These are phyloP conservation scores for Pichia cabralensis DNA, from an alignment of 805 yeast genomes.

Conservation along the genomic window DNA sequence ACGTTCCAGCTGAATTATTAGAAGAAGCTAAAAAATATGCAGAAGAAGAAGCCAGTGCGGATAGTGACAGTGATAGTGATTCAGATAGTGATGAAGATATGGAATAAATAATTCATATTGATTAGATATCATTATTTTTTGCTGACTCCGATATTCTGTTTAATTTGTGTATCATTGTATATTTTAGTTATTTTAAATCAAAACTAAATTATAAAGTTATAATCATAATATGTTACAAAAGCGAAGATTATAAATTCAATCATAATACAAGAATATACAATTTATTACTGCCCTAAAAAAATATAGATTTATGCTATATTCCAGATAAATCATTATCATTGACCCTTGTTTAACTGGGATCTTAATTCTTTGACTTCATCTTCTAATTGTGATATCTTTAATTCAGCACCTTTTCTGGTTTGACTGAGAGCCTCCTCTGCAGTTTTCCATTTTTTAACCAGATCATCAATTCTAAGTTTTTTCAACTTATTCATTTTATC, in stretches of 20 bases:
- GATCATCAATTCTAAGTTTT: slow-evolving; percentile 44
- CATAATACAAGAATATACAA: too few species aligned
- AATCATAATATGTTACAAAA: too few species aligned
- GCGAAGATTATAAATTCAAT: too few species aligned
- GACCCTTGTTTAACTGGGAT: too few species aligned
- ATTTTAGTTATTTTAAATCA: too few species aligned
- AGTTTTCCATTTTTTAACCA: slow-evolving; percentile 55
- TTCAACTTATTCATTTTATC: slow-evolving; percentile 14
- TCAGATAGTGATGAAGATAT: slow-evolving; percentile 25
- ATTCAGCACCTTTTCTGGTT: slow-evolving; percentile 47
- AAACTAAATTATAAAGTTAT: too few species aligned
- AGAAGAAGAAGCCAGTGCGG: slow-evolving; percentile 65
- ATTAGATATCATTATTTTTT: too few species aligned
- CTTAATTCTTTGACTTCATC: slow-evolving; percentile 37
- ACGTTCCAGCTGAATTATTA: slow-evolving; percentile 69
- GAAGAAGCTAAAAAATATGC: slow-evolving; percentile 81
- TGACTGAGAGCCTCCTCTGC: slow-evolving; percentile 62
- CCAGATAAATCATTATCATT: too few species aligned
- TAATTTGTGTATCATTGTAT: too few species aligned
- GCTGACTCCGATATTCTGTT: too few species aligned
- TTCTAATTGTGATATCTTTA: slow-evolving; percentile 44
- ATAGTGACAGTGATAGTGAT: slow-evolving; percentile 40
- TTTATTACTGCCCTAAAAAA: too few species aligned
- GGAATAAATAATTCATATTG: slow-evolving; percentile 17
- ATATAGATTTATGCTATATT: too few species aligned